A percentile compares a stretch with the other conserved stretches of the same genome.
These are phyloP conservation scores for Coemansia javaensis DNA, from an alignment of 192 early-diverging fungal genomes.

Conservation along the genomic window DNA sequence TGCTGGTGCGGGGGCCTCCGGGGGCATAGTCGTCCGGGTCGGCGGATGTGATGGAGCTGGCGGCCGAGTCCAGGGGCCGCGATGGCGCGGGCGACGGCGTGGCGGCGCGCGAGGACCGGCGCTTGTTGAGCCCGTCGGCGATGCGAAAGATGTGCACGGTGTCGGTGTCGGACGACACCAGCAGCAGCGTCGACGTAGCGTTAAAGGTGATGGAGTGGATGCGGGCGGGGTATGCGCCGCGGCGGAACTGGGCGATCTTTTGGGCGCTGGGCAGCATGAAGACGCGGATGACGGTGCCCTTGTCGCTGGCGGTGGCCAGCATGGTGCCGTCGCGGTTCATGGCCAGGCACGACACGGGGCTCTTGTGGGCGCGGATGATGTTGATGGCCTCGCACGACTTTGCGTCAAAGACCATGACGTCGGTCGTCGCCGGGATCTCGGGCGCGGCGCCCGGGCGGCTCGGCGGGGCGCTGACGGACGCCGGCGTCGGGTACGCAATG, in stretches of 20 bases:
- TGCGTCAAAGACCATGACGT: constrained; percentile 88
- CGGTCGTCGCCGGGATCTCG: constrained; percentile 48
- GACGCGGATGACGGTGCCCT: constrained; percentile 97
- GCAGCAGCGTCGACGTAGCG: constrained; percentile 41
- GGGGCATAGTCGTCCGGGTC: constrained; percentile 13
- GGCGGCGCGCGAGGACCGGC: constrained; percentile 4
- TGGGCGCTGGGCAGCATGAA: constrained; percentile 81
- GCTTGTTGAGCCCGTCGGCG: constrained; percentile 40
- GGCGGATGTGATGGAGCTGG: constrained; percentile 25
- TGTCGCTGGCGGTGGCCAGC: constrained; percentile 93
- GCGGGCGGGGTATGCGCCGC: constrained; percentile 86
- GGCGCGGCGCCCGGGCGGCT: constrained; percentile 38
- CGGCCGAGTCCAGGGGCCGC: constrained; percentile 25
- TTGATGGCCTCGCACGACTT: constrained; percentile 82
- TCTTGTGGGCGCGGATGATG: constrained; percentile 95
- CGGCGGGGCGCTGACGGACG: constrained; percentile 56
- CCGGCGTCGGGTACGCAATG: constrained; percentile 86
- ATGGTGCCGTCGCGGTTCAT: constrained; percentile 91
- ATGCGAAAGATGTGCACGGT: constrained; percentile 95
- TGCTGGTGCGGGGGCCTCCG: constrained; percentile 7
- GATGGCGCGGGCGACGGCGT: constrained; percentile 7
- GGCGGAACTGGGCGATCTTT: constrained; percentile 88
- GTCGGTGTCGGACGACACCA: constrained; percentile 81
- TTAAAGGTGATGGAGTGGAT: constrained; percentile 92
- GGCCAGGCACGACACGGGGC: constrained; percentile 73